Percentiles rank a stretch among this genome's conserved stretches.
These are phyloP conservation scores for Blastocrithidia nonstop DNA, from an alignment of 208 protist genomes.

Conservation along the genomic window DNA sequence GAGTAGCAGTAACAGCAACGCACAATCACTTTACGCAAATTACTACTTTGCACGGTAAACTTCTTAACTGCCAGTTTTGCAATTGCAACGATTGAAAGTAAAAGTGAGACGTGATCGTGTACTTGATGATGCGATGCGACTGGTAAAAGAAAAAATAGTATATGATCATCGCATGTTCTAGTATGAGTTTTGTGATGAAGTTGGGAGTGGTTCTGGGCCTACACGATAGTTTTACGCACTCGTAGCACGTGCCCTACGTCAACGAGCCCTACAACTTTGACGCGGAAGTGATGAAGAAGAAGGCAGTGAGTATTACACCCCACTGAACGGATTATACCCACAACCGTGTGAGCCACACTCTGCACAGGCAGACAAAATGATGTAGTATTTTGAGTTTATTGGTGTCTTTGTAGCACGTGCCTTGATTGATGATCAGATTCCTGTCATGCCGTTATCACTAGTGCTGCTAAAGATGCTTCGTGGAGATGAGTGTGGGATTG, in stretches of 20 bases:
- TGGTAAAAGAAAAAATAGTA: too few species aligned
- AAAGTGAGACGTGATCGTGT: not conserved
- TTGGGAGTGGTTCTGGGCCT: conserved; percentile 75
- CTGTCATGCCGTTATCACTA: conserved; percentile 50
- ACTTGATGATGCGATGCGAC: not conserved
- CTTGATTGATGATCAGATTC: conserved; percentile 60
- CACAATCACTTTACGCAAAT: conserved; percentile 12
- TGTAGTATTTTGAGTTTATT: conserved; percentile 28
- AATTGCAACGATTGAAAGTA: conserved; percentile 4
- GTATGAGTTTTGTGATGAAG: conserved; percentile 84
- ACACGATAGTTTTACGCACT: conserved; percentile 85
- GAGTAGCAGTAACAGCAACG: conserved; percentile 7
- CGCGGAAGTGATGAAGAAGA: conserved; percentile 14
- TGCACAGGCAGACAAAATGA: not conserved
- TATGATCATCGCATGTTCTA: conserved; percentile 25
- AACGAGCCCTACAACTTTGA: conserved; percentile 48
- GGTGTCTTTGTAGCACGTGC: conserved; percentile 67
- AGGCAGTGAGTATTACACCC: conserved; percentile 33
- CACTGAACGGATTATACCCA: conserved; percentile 44
- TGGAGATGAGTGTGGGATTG: conserved; percentile 39
- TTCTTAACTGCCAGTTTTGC: conserved; percentile 9
- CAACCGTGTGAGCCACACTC: conserved; percentile 11
- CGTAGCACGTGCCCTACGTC: conserved; percentile 41
- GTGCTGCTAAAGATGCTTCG: conserved; percentile 58
- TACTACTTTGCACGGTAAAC: conserved; percentile 11